Base-by-base conservation (phyloP, 75 land plant genomes). In the Gnetum montanum region DNA sequence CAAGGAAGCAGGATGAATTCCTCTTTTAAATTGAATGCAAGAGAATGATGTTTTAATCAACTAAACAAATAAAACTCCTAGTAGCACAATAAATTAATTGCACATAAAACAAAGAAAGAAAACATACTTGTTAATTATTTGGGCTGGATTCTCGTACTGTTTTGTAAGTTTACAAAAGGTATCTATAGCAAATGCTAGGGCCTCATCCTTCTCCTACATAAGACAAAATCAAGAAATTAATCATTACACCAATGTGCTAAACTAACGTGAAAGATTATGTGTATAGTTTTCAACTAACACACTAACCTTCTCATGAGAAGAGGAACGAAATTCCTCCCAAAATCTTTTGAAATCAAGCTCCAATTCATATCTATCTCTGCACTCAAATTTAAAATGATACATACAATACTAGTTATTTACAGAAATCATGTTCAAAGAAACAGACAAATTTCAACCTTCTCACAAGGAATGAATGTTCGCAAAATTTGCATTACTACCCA, bases 301-400 rank as follows among this genome's bases (percentile, higher is more conserved):
- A n/a, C 20, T 20, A 38, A 90, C 99, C 88, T 86, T 95, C 59
- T 95, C 99, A 2, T 77, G 85, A 58, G 60, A 61, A 53, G 91
- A 78, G 47, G 91, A 83, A 46, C 99, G 96, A 52, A 95, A 95
- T 48, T 83, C 92, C 68, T 95, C 97, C 99, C 99, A 95, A 57
- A 61, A 81, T 57, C 78, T 78, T 74, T 74, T 90, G 62, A 95
- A 90, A 40, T 95, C 99, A 88, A 82, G 67, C 58, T 95, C 99
- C 68, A 85, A 56, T 52, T 90, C 96, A 86, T 83, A 67, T 62
- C 64, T 81, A 60, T 70, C 81, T 74, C 94, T 93, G 84, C 50
- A 67, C 18, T 40, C 27, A 61, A n/a, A 51, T 35, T 27, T 30
- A 28, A 62, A 28, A 6, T 5, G 7, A 18, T 4, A 41, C 26